A percentile compares a stretch with the other conserved stretches of the same genome.
phyloP scores from a whole-genome alignment of 805 yeast species.

The Blastobotrys attinorum region DNA sequence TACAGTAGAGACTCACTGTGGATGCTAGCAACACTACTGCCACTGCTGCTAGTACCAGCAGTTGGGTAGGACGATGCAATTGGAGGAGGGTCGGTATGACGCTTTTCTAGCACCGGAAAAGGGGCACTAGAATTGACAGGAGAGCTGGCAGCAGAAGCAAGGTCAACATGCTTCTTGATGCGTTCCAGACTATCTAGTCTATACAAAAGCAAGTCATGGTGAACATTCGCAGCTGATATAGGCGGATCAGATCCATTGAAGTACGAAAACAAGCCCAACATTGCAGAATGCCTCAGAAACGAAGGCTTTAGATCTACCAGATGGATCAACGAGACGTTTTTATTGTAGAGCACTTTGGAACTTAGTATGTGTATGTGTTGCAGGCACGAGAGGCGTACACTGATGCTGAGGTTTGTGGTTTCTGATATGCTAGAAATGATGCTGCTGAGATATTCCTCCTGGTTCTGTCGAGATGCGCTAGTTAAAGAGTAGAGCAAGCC shows the following conservation, averaged over 20 bases:
- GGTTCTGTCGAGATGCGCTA: not conserved
- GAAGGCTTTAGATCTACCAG: slow-evolving; percentile 7
- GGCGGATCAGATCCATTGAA: slow-evolving; percentile 3
- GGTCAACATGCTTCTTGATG: not conserved
- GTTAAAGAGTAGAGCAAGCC: not conserved
- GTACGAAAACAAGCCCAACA: not conserved
- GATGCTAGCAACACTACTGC: too few species aligned
- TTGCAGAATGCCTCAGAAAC: slow-evolving; percentile 1
- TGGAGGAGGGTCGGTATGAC: not conserved
- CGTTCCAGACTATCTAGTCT: not conserved
- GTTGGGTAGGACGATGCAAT: too few species aligned
- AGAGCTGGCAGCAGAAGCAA: not conserved
- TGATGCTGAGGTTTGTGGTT: not conserved
- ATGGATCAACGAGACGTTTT: slow-evolving; percentile 1
- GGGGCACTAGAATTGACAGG: not conserved
- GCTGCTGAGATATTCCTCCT: not conserved
- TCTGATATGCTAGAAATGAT: not conserved
- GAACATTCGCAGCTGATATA: not conserved
- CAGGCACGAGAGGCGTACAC: slow-evolving; percentile 1
- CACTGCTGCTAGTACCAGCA: too few species aligned
- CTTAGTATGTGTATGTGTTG: not conserved
- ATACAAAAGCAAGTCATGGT: slow-evolving; percentile 1
- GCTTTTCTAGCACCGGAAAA: not conserved
- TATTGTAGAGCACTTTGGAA: not conserved
- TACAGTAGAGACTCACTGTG: too few species aligned